Evolutionary conservation across 1,284 basidiomycete genomes (phyloP).

Genomic region (Ceratobasidium sp.): DNA sequence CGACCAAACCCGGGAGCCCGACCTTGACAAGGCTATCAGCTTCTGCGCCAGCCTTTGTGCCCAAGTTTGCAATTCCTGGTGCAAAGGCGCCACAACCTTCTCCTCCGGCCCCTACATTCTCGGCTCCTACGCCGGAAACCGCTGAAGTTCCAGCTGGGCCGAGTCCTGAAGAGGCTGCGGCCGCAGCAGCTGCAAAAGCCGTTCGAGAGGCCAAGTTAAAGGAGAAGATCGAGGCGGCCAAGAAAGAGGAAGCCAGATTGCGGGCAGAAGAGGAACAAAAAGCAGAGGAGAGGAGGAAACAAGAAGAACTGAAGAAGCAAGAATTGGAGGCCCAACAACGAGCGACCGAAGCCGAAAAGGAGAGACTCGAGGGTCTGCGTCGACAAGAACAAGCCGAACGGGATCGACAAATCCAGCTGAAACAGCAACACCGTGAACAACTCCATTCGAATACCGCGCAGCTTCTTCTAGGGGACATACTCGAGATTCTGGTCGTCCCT

Average conservation of each 20-base stretch:
- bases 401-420: neutral
- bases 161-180: neutral
- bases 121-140: neutral
- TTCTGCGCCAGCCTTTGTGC: constrained; percentile 29
- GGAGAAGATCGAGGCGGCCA: constrained; percentile 21
- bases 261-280: constrained; percentile 14
- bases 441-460: constrained; percentile 17
- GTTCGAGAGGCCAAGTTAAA: constrained; percentile 24
- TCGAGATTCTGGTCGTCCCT: constrained; percentile 32
- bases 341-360: constrained; percentile 3
- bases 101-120: neutral
- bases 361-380: neutral
- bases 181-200: constrained; percentile 24
- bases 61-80: constrained; percentile 6
- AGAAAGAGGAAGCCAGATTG: constrained; percentile 1
- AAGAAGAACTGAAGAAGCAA: neutral
- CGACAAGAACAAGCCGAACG: constrained; percentile 12
- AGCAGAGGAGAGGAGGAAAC: constrained; percentile 8
- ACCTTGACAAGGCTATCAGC: constrained; percentile 2
- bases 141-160: neutral
- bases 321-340: constrained; percentile 15
- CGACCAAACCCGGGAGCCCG: neutral
- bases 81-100: neutral
- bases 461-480: constrained; percentile 16
- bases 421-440: neutral